These are phyloP conservation scores for Candida anglica DNA, from an alignment of 805 yeast species.

Conservation along the genomic window DNA sequence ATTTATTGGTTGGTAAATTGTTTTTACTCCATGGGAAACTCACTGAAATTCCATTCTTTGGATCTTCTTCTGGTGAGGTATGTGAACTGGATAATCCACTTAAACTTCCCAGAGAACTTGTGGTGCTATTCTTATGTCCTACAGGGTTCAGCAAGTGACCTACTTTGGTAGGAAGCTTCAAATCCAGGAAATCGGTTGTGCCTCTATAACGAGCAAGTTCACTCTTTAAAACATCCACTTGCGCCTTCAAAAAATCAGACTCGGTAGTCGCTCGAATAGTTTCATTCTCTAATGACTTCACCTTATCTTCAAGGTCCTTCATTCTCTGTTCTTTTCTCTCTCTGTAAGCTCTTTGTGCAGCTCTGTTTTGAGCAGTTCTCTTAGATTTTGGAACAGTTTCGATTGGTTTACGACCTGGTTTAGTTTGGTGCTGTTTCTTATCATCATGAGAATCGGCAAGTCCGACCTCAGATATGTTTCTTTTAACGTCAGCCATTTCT, in stretches of 20 bases:
- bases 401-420: constrained; percentile 81
- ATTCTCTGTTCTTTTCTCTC: constrained; percentile 88
- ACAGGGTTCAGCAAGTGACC: constrained; percentile 22
- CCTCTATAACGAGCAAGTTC: constrained; percentile 65
- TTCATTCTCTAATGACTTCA: constrained; percentile 65
- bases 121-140: constrained; percentile 6
- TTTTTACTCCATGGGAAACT: constrained; percentile 51
- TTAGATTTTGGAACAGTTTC: constrained; percentile 79
- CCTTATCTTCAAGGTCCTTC: constrained; percentile 80
- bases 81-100: constrained; percentile 3
- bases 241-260: constrained; percentile 67
- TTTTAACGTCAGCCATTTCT: constrained; percentile 27
- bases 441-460: constrained; percentile 24
- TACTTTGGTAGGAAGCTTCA: constrained; percentile 27
- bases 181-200: constrained; percentile 21
- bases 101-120: constrained; percentile 4
- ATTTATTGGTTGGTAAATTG: constrained; percentile 8
- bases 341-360: constrained; percentile 97
- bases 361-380: constrained; percentile 94
- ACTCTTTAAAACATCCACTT: constrained; percentile 66
- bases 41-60: constrained; percentile 32
- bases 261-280: constrained; percentile 67
- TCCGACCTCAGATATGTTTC: constrained; percentile 23
- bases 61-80: constrained; percentile 3
- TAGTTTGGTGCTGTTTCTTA: constrained; percentile 35